Percentiles rank a stretch among this genome's conserved stretches.
Evolutionary conservation across 164 flowering plant genomes (phyloP).

Genomic region (Piper betle): DNA sequence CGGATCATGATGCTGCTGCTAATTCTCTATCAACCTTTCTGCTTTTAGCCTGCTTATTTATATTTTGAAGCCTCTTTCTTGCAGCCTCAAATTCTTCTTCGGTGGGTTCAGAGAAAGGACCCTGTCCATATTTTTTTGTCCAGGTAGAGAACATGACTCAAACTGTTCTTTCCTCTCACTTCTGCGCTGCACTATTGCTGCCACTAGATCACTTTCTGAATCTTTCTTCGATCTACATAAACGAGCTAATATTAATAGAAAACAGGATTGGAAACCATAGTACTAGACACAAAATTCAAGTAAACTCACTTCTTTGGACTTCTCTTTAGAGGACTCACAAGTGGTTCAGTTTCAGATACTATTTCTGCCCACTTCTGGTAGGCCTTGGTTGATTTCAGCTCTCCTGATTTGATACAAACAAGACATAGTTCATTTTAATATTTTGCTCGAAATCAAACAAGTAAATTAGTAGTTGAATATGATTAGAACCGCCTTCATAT

Average conservation of each 20-base stretch:
- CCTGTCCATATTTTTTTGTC: conserved; percentile 47
- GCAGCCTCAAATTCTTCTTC: conserved; percentile 96
- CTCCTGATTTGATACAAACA: conserved; percentile 26
- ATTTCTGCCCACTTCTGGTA: conserved; percentile 70
- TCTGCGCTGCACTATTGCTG: conserved; percentile 70
- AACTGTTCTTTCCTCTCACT: conserved; percentile 57
- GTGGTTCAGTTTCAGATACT: conserved; percentile 64
- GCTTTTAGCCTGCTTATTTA: not conserved
- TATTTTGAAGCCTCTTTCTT: conserved; percentile 39
- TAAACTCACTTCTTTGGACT: conserved; percentile 28
- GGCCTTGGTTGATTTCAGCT: conserved; percentile 56
- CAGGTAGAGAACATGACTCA: conserved; percentile 72
- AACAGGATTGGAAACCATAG: not conserved
- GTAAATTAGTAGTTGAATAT: too few relatives aligned
- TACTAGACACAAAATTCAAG: not conserved
- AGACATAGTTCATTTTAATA: too few relatives aligned
- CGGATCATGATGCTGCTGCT: not conserved
- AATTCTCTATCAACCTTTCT: too few relatives aligned
- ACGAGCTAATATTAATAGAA: not conserved
- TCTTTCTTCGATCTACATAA: conserved; percentile 45
- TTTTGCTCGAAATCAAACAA: too few relatives aligned
- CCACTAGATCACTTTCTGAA: conserved; percentile 47
- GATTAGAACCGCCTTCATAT: too few relatives aligned
- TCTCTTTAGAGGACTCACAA: conserved; percentile 52
- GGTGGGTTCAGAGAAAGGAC: conserved; percentile 40